These are phyloP conservation scores for Pseudonitzschia delicatissima DNA, from an alignment of 108 stramenopile species.

Conservation along the genomic window DNA sequence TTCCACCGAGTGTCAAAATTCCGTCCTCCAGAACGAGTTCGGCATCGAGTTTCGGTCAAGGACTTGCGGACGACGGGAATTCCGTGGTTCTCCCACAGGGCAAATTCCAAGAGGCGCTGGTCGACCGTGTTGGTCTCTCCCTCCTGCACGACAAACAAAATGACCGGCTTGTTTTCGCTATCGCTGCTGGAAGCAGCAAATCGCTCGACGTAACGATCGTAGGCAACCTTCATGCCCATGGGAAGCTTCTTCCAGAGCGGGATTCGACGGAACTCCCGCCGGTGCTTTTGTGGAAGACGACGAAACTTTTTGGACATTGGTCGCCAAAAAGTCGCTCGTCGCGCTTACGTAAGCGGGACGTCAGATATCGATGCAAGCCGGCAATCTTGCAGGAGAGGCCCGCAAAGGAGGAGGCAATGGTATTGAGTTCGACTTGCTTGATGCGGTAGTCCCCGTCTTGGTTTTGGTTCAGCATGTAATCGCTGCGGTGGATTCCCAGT, in stretches of 20 bases:
- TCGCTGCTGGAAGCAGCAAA: constrained; percentile 6
- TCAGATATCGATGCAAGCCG: constrained; percentile 66
- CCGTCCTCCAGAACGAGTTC: constrained; percentile 53
- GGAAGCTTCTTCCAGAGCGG: constrained; percentile 75
- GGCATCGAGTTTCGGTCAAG: constrained; percentile 47
- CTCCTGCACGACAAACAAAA: constrained; percentile 93
- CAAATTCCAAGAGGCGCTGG: constrained; percentile 91
- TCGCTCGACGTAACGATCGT: constrained; percentile 57
- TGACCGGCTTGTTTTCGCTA: constrained; percentile 30
- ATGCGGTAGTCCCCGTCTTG: constrained; percentile 32
- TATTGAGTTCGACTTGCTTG: constrained; percentile 98
- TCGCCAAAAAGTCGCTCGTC: constrained; percentile 37
- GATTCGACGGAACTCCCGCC: constrained; percentile 78
- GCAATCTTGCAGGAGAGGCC: constrained; percentile 68
- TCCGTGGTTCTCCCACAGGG: constrained; percentile 75
- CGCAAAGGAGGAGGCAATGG: constrained; percentile 95
- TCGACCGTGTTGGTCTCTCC: constrained; percentile 95
- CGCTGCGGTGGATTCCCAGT: constrained; percentile 91
- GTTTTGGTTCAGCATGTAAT: constrained; percentile 93
- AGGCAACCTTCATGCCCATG: constrained; percentile 68
- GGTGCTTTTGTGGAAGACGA: neutral
- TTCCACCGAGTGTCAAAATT: constrained; percentile 28
- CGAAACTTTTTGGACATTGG: constrained; percentile 44
- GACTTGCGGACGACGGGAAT: constrained; percentile 80
- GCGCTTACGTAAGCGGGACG: constrained; percentile 41